Conservation (phyloP, 78 protist genomes). For the Polysphondylium violaceum region DNA sequence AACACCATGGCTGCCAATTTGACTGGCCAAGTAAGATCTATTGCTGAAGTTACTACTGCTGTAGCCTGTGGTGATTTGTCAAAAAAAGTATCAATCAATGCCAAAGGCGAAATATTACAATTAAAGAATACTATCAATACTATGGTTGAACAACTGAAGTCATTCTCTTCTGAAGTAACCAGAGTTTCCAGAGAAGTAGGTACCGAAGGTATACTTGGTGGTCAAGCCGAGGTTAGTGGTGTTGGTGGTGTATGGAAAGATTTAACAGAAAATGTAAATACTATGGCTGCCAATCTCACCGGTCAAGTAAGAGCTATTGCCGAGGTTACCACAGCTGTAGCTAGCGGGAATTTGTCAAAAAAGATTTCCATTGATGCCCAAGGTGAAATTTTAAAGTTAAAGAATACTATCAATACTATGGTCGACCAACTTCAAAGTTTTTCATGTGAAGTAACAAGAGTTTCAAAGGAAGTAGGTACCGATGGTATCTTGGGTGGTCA, state of each 20-base stretch:
- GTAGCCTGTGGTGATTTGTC: slow-evolving; percentile 80
- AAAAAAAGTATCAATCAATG: slow-evolving; percentile 72
- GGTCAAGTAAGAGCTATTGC: slow-evolving; percentile 81
- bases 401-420: slow-evolving; percentile 82
- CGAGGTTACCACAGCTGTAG: slow-evolving; percentile 84
- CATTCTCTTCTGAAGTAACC: slow-evolving; percentile 65
- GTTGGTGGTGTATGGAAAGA: slow-evolving; percentile 86
- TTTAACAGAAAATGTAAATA: slow-evolving; percentile 79
- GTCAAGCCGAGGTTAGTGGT: slow-evolving; percentile 78
- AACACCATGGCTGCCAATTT: slow-evolving; percentile 85
- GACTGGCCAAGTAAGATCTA: slow-evolving; percentile 78
- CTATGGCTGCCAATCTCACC: slow-evolving; percentile 82
- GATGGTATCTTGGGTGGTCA: slow-evolving; percentile 76
- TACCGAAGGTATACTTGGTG: slow-evolving; percentile 81
- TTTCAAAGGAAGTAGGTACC: slow-evolving; percentile 67
- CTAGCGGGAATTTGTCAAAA: slow-evolving; percentile 74
- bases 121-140: slow-evolving; percentile 68
- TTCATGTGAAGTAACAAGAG: slow-evolving; percentile 76
- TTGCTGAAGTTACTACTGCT: slow-evolving; percentile 81
- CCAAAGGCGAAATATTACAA: slow-evolving; percentile 72
- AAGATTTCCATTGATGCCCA: slow-evolving; percentile 62
- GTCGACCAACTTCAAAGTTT: slow-evolving; percentile 73
- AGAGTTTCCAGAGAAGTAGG: slow-evolving; percentile 77
- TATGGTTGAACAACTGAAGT: slow-evolving; percentile 78
- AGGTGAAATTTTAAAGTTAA: slow-evolving; percentile 78